Evolutionary conservation across 108 stramenopile genomes (phyloP).

Genomic region (Bacterosira constricta): DNA sequence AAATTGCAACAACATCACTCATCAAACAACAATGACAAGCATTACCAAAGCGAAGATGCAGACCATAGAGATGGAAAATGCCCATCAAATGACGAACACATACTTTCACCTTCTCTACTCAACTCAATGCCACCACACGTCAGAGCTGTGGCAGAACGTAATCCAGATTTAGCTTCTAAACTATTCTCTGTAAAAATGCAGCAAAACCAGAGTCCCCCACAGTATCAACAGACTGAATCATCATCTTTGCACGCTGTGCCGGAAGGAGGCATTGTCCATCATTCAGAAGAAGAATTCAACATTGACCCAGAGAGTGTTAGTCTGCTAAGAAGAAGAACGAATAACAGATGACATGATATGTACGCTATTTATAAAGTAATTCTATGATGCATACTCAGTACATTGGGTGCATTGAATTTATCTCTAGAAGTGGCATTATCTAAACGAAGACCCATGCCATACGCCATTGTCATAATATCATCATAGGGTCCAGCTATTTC

Average conservation of each 20-base stretch:
- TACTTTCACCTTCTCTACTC: no score
- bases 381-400: neutral
- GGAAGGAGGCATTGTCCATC: neutral
- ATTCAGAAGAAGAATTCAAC: neutral
- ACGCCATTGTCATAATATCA: no score
- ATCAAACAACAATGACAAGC: no score
- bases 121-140: slow-evolving; percentile 60
- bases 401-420: neutral
- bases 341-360: neutral
- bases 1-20: no score
- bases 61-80: no score
- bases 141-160: slow-evolving; percentile 57
- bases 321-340: slow-evolving; percentile 14
- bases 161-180: slow-evolving; percentile 53
- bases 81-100: no score
- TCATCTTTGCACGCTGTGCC: neutral
- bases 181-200: slow-evolving; percentile 22
- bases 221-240: neutral
- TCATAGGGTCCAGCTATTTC: no score
- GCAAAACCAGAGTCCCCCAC: neutral
- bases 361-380: neutral
- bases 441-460: no score
- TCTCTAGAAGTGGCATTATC: no score
- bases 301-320: slow-evolving; percentile 26
- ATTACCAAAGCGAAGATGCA: no score